Percentiles rank a stretch among this genome's conserved stretches.
These are phyloP conservation scores for Tetrahymena malaccensis DNA, from an alignment of 73 alveolate genomes.

Conservation along the genomic window DNA sequence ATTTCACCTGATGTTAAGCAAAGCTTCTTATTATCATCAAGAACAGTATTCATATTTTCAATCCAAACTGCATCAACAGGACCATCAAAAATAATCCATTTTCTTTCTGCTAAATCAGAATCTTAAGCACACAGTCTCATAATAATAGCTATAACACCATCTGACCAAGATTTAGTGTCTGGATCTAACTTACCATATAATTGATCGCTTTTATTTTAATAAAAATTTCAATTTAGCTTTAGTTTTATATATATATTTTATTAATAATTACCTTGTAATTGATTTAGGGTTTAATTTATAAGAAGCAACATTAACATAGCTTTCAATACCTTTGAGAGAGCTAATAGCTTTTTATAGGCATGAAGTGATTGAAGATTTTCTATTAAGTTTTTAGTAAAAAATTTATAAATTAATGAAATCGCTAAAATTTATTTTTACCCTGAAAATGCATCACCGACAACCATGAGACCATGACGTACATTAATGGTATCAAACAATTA, in stretches of 20 bases:
- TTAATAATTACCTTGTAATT: conserved; percentile 16
- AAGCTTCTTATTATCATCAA: conserved; percentile 93
- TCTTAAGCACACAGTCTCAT: conserved; percentile 37
- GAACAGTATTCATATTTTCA: conserved; percentile 94
- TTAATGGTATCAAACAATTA: conserved; percentile 94
- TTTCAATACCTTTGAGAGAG: background rate
- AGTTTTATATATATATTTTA: background rate
- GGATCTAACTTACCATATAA: conserved; percentile 72
- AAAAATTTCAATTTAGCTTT: too few species aligned
- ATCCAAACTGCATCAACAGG: conserved; percentile 98
- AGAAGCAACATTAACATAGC: background rate
- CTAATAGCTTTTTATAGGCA: conserved; percentile 22
- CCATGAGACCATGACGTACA: conserved; percentile 99
- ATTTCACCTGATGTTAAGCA: conserved; percentile 80
- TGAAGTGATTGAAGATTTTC: conserved; percentile 17
- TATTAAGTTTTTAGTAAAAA: background rate
- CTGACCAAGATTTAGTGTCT: conserved; percentile 74
- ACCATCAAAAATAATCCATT: conserved; percentile 96
- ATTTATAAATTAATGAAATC: background rate
- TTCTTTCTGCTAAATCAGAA: conserved; percentile 18
- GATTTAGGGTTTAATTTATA: conserved; percentile 63
- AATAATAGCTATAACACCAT: conserved; percentile 65
- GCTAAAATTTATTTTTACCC: background rate
- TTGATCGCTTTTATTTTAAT: conserved; percentile 12
- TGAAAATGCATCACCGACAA: conserved; percentile 78